Base-by-base conservation (phyloP, 2,329 filamentous ascomycete species). In the Cytospora piceae region DNA sequence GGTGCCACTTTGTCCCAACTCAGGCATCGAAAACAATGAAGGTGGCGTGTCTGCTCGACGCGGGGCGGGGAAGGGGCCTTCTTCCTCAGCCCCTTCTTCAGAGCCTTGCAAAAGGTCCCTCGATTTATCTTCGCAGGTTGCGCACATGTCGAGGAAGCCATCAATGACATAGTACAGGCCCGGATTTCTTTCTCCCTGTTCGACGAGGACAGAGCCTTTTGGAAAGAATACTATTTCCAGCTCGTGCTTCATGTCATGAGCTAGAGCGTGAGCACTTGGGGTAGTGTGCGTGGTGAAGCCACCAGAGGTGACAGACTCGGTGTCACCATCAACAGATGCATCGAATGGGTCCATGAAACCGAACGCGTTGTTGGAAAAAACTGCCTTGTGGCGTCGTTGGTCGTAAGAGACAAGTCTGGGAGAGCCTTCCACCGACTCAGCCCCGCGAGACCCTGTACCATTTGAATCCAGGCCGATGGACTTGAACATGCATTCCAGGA, bases 191-290 rank as follows among this genome's bases (percentile, higher is more conserved):
- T 99, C 95, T 12, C 95, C 94, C 78, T 98, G 94, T 73, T 99
- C 95, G 0, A 99, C 94, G 20, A 99, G 83, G 0, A 99, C 91
- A 1, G 95, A 94, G 2, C 92, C 94, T 75, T 98, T 92, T 0
- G 94, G 94, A 70, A 99, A 99, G 79, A 92, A 98, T 7, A 99
- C 95, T 70, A 99, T 97, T 74, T 99, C 95, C 3, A 98, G 87
- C 61, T 99, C 95, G 68, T 96, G 90, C 69, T 90, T 90, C 78
- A 98, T 85, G 68, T 98, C 94, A 66, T 93, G 88, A 4, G 87
- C 86, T 6, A 94, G 79, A 4, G 82, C 78, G 62, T 92, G 83
- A 0, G 88, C 84, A 70, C 88, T 92, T 0, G 88, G 87, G 0
- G 87, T 85, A 4, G 85, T 83, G 39, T 80, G 78, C 52, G 87